Evolutionary conservation across 208 protist species (phyloP), one percentile per base, ranked within the genome.

Genomic region (Angomonas ambiguus): DNA sequence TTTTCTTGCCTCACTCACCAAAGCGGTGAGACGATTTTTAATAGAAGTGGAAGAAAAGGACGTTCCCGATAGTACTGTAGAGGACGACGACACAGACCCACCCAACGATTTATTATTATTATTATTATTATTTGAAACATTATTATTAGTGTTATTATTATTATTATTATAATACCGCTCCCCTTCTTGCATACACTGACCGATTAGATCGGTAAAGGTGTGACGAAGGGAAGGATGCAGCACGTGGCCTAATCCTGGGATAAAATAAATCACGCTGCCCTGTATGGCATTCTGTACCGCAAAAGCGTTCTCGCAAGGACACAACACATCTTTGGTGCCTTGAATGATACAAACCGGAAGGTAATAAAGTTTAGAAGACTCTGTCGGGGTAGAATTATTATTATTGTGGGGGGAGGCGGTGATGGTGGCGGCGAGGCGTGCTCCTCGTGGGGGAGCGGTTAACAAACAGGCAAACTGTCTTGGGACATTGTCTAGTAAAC

Each of bases 291-390:
- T 28, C n/a, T 69, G 65, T 2, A 91, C 67, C 62, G 81, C 58
- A 16, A 65, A 31, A 18, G 72, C 85, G 56, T 92, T 90, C 2
- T 35, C 38, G n/a, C 62, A 42, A 1, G 83, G 85, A 33, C 78
- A 79, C 32, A 94, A 63, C 1, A 55, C 28, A 58, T 94, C 88
- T 27, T 60, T 38, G 20, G 76, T 81, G n/a, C 88, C 88, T 5
- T 94, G 84, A 4, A 92, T 51, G 18, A 94, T 70, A n/a, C 88
- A 35, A 22, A 81, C 87, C 8, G 88, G 85, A n/a, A 90, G 65
- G 69, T 82, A 76, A 18, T 63, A 53, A 3, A 49, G 72, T 0
- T 25, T 6, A 0, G 20, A 30, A 6, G 51, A n/a, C 6, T 24
- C n/a, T n/a, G n/a, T n/a, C n/a, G n/a, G n/a, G n/a, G n/a, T 55